These are phyloP conservation scores for Omphalea diandra DNA, from an alignment of 441 rosid genomes.

Conservation along the genomic window DNA sequence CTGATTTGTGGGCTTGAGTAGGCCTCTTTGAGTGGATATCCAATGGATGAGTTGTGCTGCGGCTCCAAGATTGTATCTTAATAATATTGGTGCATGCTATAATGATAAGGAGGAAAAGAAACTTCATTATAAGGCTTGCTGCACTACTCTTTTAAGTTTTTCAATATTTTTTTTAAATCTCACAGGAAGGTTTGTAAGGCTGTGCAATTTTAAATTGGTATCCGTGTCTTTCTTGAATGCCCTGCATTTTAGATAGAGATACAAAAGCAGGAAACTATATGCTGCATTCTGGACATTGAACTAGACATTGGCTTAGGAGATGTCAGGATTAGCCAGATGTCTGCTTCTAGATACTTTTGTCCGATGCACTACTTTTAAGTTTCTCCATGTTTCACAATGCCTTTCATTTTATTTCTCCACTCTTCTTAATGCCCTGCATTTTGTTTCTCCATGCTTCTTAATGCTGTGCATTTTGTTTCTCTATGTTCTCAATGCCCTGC, in stretches of 20 bases:
- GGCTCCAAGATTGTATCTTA: background rate
- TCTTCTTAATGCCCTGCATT: no score
- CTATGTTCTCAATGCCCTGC: no score
- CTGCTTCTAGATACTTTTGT: background rate
- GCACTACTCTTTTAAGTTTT: no score
- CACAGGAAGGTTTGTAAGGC: background rate
- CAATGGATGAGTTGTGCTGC: background rate
- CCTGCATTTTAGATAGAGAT: background rate
- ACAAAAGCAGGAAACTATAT: background rate
- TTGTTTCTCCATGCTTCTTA: conserved; percentile 4
- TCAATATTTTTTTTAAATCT: no score
- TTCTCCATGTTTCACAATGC: no score
- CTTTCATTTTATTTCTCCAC: background rate
- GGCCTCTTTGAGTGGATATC: background rate
- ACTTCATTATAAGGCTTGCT: no score
- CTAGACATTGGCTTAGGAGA: background rate
- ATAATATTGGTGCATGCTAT: background rate
- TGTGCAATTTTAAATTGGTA: background rate
- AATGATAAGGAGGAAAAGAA: background rate
- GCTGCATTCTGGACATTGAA: background rate
- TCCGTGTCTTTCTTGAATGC: conserved; percentile 2
- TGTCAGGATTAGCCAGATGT: background rate
- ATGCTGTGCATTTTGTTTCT: background rate
- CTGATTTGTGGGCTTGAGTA: background rate
- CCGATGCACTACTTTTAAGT: background rate